Base-by-base conservation (phyloP, 805 yeast species). In the Kluyveromyces wickerhamii region DNA sequence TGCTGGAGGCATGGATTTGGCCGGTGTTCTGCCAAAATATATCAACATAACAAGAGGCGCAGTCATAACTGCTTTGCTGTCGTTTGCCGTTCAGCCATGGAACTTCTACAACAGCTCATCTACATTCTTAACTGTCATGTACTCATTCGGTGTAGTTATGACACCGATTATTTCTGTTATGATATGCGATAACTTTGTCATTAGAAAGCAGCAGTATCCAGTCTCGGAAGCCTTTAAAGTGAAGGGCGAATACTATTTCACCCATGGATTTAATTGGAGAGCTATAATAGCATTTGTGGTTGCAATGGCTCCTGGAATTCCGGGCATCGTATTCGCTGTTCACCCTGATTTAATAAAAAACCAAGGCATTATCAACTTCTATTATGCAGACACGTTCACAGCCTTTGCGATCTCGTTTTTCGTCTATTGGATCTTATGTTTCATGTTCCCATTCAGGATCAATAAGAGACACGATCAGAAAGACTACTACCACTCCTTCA, bases 291-390 rank as follows among this genome's bases (percentile, higher is more conserved):
- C 57, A 15, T 51, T 57, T 53, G 38, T 50, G 4, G 41, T 52
- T 4, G 66, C 68, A 21, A 56, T 63, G 48, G 61, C 65, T 8
- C 75, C 74, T 12, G 72, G 72, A 14, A 37, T 72, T 17, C 77
- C 77, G 3, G 77, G 77, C 22, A 59, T 51, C 43, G 62, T 55
- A 43, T 60, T 47, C 64, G 59, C 43, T 46, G 56, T 53, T 29
- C 61, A 50, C 33, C 22, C 22, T 10, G 30, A 27, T n/a, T 7
- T 14, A 7, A 27, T 27, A 8, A 16, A 18, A 8, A 15, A 27
- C n/a, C 17, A n/a, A 11, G 74, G 74, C n/a, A 56, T 63, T 11
- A 50, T 54, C 6, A 61, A 66, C 37, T 67, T 59, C 45, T 70
- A 60, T 47, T 54, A 63, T 34, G 72, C 69, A 34, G 67, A 66